These are phyloP conservation scores for Lodderomyces theae DNA, from an alignment of 1,139 yeast genomes.

Conservation along the genomic window DNA sequence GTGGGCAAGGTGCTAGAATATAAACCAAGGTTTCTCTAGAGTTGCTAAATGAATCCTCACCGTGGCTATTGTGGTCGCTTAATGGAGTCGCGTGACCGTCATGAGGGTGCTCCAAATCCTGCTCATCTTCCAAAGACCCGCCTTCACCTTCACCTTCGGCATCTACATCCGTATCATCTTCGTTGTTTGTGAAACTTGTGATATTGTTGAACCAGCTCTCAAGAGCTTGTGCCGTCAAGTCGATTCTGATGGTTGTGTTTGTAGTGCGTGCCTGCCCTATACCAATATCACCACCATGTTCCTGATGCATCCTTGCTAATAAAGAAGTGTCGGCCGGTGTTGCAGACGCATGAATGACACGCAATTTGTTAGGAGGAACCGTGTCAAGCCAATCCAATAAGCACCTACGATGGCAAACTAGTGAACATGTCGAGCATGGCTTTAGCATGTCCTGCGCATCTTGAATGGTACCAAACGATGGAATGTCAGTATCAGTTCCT, in stretches of 20 bases:
- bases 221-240: constrained; percentile 20
- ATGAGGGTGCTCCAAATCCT: constrained; percentile 1
- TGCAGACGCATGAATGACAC: constrained; percentile 20
- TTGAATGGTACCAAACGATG: constrained; percentile 38
- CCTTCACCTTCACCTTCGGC: background rate
- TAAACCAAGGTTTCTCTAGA: constrained; percentile 13
- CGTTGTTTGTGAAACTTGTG: constrained; percentile 1
- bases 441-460: constrained; percentile 40
- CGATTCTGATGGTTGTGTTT: constrained; percentile 15
- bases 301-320: constrained; percentile 6
- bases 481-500: constrained; percentile 39
- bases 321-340: background rate
- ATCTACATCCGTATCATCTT: constrained; percentile 1
- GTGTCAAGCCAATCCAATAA: constrained; percentile 45
- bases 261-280: constrained; percentile 16
- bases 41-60: background rate
- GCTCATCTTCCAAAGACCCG: background rate
- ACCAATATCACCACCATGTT: constrained; percentile 11
- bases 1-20: constrained; percentile 41
- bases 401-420: constrained; percentile 41
- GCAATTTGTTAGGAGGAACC: constrained; percentile 30
- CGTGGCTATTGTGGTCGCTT: background rate
- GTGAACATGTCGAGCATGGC: constrained; percentile 43
- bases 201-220: constrained; percentile 19
- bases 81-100: background rate